These are phyloP conservation scores for Penicillium nordicum DNA, from an alignment of 2,329 filamentous ascomycete genomes.

Conservation along the genomic window DNA sequence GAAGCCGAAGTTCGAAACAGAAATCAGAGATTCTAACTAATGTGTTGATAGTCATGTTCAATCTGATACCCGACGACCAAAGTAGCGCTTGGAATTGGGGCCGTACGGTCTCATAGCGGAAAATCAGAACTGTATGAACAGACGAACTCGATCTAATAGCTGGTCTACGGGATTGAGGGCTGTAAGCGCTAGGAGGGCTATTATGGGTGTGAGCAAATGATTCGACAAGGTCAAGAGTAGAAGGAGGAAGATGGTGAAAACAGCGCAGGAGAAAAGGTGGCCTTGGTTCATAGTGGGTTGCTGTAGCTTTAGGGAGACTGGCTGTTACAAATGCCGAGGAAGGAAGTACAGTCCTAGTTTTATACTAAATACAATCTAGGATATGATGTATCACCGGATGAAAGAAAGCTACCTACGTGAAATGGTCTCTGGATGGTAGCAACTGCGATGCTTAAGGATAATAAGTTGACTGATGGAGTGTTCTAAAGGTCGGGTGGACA, in stretches of 20 bases:
- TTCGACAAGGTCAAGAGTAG: neutral
- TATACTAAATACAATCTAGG: neutral
- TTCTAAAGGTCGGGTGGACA: too few relatives aligned
- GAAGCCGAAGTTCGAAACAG: fast-evolving
- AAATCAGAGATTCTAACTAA: neutral
- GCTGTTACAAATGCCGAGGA: neutral
- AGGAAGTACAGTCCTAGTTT: neutral
- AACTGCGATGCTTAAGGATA: neutral
- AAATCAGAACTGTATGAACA: neutral
- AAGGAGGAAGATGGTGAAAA: neutral
- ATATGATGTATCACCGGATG: neutral
- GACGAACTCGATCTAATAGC: neutral
- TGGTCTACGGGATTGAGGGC: neutral
- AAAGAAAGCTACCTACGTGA: neutral
- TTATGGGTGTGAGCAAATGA: neutral
- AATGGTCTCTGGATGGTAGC: neutral
- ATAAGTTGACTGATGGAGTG: neutral
- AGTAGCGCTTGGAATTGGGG: constrained; percentile 11
- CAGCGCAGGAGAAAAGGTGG: neutral
- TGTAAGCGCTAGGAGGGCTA: neutral
- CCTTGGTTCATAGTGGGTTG: neutral
- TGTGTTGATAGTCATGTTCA: constrained; percentile 7
- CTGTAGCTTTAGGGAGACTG: neutral
- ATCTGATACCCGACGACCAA: constrained; percentile 8
- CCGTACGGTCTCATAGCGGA: neutral